Evolutionary conservation across 1,284 basidiomycete species (phyloP).

Genomic region (Wallemia mellicola): DNA sequence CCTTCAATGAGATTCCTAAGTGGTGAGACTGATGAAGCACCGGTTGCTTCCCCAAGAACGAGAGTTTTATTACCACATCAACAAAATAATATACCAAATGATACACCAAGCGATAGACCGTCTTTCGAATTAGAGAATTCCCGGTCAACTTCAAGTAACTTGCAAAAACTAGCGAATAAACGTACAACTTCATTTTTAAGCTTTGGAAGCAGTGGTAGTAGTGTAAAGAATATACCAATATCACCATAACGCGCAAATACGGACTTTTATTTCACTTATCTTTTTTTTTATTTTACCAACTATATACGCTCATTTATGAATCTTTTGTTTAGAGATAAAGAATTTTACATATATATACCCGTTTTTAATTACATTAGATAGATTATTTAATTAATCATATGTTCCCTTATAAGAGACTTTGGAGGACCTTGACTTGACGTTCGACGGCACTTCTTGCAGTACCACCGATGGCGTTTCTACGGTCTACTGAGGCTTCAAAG

Average conservation of each 20-base stretch:
- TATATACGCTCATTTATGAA: no score
- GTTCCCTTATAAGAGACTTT: neutral
- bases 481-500: constrained; percentile 85
- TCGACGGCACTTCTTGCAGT: constrained; percentile 57
- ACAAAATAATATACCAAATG: no score
- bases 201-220: neutral
- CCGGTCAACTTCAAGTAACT: neutral
- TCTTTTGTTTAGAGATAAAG: no score
- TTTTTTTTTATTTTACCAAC: no score
- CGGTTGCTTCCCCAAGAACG: neutral
- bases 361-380: neutral
- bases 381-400: no score
- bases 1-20: neutral
- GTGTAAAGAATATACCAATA: neutral
- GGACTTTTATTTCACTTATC: no score
- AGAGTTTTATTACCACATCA: neutral
- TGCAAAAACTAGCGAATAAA: neutral
- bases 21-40: neutral
- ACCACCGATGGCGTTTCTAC: constrained; percentile 70
- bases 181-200: neutral
- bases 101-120: neutral
- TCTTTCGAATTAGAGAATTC: neutral
- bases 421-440: constrained; percentile 32
- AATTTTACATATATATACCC: no score
- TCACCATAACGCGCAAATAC: neutral